These are phyloP conservation scores for Paramecium sexaurelia DNA, from an alignment of 73 alveolate genomes.

Conservation along the genomic window DNA sequence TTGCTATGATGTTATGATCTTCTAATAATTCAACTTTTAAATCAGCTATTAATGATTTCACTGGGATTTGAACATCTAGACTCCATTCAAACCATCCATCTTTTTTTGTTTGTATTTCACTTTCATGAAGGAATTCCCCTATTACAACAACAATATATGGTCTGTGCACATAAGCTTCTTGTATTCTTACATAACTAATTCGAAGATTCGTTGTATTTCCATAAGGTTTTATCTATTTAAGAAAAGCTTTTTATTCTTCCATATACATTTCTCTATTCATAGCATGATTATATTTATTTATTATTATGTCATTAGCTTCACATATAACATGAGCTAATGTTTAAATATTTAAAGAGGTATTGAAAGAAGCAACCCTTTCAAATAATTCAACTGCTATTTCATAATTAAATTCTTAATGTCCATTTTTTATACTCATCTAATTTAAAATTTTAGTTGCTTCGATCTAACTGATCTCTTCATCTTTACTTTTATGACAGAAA, in stretches of 20 bases:
- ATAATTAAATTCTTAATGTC: conserved; percentile 32
- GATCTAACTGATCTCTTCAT: background rate
- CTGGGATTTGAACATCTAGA: background rate
- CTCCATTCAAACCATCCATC: conserved; percentile 34
- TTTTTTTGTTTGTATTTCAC: background rate
- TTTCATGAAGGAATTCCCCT: background rate
- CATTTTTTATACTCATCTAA: conserved; percentile 7
- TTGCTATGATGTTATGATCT: background rate
- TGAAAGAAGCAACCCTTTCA: background rate
- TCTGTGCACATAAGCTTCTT: background rate
- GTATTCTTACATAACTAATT: background rate
- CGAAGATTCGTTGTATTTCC: background rate
- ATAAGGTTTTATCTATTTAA: background rate
- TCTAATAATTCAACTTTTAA: conserved; percentile 13
- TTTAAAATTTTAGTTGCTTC: conserved; percentile 14
- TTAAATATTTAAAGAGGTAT: background rate
- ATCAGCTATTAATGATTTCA: background rate
- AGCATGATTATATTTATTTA: background rate
- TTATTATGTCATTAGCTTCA: conserved; percentile 27
- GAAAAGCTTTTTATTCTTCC: background rate
- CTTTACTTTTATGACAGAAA: background rate
- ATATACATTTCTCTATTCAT: background rate
- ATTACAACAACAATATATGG: background rate
- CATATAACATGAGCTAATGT: background rate
- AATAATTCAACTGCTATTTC: conserved; percentile 52